Evolutionary conservation across 2,329 filamentous ascomycete genomes (phyloP).

Genomic region (Dryadomyces quercus-mongolicae): DNA sequence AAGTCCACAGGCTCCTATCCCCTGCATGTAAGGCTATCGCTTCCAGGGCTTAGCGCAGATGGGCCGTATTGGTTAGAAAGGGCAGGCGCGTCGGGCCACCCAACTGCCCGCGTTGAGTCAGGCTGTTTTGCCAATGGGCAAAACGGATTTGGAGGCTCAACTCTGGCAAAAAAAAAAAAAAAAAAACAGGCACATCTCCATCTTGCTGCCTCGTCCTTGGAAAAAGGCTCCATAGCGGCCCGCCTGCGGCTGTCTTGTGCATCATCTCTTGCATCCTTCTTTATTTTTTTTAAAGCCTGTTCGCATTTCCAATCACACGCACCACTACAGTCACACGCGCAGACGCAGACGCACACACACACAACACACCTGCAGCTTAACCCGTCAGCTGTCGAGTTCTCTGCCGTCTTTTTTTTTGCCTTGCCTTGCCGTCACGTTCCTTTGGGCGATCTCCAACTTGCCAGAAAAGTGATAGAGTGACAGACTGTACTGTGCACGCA

Average conservation of each 20-base stretch:
- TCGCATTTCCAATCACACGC: neutral
- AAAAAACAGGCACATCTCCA: neutral
- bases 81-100: conserved; percentile 1
- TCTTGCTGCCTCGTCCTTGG: neutral
- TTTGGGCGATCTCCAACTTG: too few relatives aligned
- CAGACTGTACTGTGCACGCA: too few relatives aligned
- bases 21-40: neutral
- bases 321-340: neutral
- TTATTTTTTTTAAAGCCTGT: neutral
- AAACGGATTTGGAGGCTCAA: neutral
- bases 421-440: neutral
- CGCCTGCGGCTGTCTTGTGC: too few relatives aligned
- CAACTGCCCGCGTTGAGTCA: neutral
- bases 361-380: neutral
- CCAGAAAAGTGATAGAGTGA: too few relatives aligned
- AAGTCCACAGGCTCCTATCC: neutral
- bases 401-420: neutral
- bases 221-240: too few relatives aligned
- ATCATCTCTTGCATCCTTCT: neutral
- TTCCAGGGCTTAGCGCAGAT: neutral
- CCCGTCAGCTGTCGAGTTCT: neutral
- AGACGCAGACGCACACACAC: too few relatives aligned
- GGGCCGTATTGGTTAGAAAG: neutral
- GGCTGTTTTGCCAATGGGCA: neutral
- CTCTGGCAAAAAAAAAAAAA: neutral